Evolutionary conservation across 768 basidiomycete species (phyloP), one percentile per base, ranked within the genome.

Genomic region (Agaricus sinodeliciosus): DNA sequence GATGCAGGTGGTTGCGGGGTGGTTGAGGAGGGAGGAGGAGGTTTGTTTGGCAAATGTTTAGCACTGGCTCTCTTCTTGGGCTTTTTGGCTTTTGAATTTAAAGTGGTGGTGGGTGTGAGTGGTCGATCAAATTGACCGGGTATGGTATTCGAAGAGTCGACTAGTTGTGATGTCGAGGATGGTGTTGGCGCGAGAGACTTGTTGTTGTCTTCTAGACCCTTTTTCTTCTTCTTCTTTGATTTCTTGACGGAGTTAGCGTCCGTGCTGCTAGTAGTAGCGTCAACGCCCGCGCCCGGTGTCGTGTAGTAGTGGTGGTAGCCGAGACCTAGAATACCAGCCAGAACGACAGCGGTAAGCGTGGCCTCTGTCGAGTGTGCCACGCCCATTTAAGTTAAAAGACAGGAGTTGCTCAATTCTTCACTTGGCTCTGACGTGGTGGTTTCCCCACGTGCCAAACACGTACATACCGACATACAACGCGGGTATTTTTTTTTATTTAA

Each of bases 181-280:
- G 28, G 28, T 26, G n/a, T n/a, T n/a, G n/a, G n/a, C n/a, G 35
- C 25, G 16, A 4, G 22, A 25, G 11, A 8, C 7, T 8, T 9
- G 19, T 35, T 26, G 25, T 31, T 22, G 22, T 3, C 56, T 55
- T 59, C 51, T 18, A 57, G 44, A 39, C 59, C 60, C 67, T 75
- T 77, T 58, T 67, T 70, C 65, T 75, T 78, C 65, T 73, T 74
- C 67, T 74, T 74, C 64, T 72, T 73, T 19, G 63, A 49, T 58
- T 70, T 69, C 59, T 70, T 70, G 43, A 25, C 39, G 19, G 52
- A 44, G 35, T 16, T 34, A 35, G 8, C 60, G 12, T 49, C 51
- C 28, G 49, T 35, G 42, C 53, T 28, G 26, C 48, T 54, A 37
- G 31, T 11, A 11, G 31, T 31, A 11, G 31, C 31, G 6, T 31